phyloP scores from a whole-genome alignment of 352 stramenopile genomes.

The Elongisporangium anandrum region DNA sequence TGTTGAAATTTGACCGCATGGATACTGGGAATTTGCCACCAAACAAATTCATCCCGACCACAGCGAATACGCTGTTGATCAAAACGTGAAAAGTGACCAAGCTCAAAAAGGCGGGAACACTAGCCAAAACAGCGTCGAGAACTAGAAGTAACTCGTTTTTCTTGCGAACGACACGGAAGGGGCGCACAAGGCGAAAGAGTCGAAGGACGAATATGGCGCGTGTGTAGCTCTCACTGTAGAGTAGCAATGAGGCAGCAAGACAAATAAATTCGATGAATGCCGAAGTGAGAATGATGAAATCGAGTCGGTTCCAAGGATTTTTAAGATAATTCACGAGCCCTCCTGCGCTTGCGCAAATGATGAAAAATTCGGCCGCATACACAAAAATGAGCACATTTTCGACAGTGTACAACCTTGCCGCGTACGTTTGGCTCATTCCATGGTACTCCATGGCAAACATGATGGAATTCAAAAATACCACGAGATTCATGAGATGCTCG shows the following conservation, averaged over 20 bases:
- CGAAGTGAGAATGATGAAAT: slow-evolving; percentile 64
- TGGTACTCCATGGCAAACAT: slow-evolving; percentile 79
- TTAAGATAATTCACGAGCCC: slow-evolving; percentile 67
- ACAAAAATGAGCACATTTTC: slow-evolving; percentile 71
- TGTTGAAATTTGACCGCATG: slow-evolving; percentile 80
- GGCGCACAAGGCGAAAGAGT: slow-evolving; percentile 67
- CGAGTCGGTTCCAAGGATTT: slow-evolving; percentile 78
- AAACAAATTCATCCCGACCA: slow-evolving; percentile 82
- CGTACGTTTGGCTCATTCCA: slow-evolving; percentile 55
- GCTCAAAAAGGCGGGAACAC: slow-evolving; percentile 63
- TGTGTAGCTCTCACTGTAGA: slow-evolving; percentile 63
- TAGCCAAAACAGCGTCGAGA: slow-evolving; percentile 64
- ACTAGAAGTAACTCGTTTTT: slow-evolving; percentile 74
- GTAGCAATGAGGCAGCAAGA: slow-evolving; percentile 46
- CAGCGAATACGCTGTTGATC: slow-evolving; percentile 75
- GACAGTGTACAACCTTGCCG: slow-evolving; percentile 48
- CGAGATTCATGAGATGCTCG: slow-evolving; percentile 71
- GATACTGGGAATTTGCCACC: slow-evolving; percentile 63
- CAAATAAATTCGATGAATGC: slow-evolving; percentile 65
- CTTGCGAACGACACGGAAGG: slow-evolving; percentile 72
- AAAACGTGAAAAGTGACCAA: slow-evolving; percentile 55
- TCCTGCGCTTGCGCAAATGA: slow-evolving; percentile 46
- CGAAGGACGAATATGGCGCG: slow-evolving; percentile 76
- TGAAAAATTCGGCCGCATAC: slow-evolving; percentile 63
- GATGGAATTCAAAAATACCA: slow-evolving; percentile 72